phyloP scores from a whole-genome alignment of 768 basidiomycete species.

The Dioszegia aurantiaca region DNA sequence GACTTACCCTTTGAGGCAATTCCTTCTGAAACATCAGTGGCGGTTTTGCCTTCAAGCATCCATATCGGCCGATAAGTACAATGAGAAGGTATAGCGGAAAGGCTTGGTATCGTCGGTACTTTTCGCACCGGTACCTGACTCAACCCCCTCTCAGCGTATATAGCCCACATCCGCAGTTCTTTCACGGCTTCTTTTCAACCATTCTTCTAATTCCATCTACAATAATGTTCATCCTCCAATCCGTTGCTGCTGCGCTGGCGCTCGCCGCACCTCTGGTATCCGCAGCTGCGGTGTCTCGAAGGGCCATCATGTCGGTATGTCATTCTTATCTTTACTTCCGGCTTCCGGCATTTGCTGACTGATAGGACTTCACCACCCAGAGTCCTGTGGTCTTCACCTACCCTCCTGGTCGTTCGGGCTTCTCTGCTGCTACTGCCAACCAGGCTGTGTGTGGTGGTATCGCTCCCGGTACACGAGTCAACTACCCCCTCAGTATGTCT shows the following conservation, averaged over 20 bases:
- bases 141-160: too few species aligned
- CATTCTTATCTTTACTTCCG: background rate
- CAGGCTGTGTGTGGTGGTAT: slow-evolving; percentile 27
- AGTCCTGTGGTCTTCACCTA: background rate
- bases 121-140: too few species aligned
- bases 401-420: slow-evolving; percentile 19
- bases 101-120: too few species aligned
- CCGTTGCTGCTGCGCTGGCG: background rate
- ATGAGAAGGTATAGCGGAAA: too few species aligned
- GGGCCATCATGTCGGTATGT: slow-evolving; percentile 3
- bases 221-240: background rate
- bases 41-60: too few species aligned
- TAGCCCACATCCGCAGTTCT: too few species aligned
- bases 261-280: background rate
- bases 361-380: slow-evolving; percentile 1
- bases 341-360: background rate
- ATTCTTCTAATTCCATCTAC: background rate
- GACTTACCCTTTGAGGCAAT: background rate
- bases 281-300: background rate
- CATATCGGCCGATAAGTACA: too few species aligned
- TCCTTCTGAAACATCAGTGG: background rate
- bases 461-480: slow-evolving; percentile 12
- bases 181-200: background rate
- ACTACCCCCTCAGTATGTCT: slow-evolving; percentile 25
- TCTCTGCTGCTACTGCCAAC: slow-evolving; percentile 15